Conservation (phyloP, 2,329 filamentous ascomycete species). For the Claviceps maximensis region DNA sequence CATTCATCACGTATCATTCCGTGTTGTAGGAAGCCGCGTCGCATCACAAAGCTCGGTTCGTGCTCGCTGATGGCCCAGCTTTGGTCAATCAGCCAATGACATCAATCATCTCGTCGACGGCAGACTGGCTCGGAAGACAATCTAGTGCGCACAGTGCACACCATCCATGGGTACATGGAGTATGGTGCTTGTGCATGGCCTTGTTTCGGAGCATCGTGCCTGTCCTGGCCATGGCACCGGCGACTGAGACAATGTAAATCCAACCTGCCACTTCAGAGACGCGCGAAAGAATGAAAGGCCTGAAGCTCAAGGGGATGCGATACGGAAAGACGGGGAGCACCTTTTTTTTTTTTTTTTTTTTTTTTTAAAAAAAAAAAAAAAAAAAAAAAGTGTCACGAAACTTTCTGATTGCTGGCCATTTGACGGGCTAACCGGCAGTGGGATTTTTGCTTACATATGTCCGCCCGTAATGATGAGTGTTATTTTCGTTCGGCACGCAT, state of each 20-base stretch:
- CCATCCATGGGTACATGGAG: background rate
- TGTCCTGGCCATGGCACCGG: background rate
- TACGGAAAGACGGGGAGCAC: background rate
- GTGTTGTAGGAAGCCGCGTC: background rate
- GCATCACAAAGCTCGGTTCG: background rate
- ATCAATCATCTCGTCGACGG: background rate
- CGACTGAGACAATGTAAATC: background rate
- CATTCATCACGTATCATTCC: background rate
- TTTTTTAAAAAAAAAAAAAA: too few species aligned
- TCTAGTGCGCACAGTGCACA: background rate
- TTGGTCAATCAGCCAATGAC: background rate
- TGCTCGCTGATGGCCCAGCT: background rate
- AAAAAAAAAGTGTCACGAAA: background rate
- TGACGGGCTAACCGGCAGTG: background rate
- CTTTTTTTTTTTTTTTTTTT: too few species aligned
- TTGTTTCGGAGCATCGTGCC: background rate
- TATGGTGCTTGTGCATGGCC: background rate
- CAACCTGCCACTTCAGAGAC: background rate
- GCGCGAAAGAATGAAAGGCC: background rate
- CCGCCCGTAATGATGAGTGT: background rate
- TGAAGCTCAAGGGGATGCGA: background rate
- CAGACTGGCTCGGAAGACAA: background rate
- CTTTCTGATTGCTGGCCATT: background rate
- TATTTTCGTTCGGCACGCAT: background rate
- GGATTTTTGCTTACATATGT: background rate